Conservation (phyloP, 108 stramenopile genomes). For the Skeletonema costatum region DNA sequence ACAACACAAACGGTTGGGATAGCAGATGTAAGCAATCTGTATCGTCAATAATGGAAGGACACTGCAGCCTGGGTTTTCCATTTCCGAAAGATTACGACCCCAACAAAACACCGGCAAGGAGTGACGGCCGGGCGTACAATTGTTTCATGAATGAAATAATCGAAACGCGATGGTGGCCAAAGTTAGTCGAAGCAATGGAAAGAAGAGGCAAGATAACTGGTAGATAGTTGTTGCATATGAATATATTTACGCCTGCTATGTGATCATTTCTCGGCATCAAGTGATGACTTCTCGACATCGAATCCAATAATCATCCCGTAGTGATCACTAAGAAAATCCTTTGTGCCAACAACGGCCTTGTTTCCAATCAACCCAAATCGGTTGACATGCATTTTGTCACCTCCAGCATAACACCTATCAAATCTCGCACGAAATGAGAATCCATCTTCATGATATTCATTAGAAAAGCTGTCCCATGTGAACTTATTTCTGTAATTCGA, state of each 20-base stretch:
- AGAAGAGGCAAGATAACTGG: constrained; percentile 4
- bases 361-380: constrained; percentile 38
- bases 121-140: constrained; percentile 73
- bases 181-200: constrained; percentile 46
- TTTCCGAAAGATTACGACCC: constrained; percentile 51
- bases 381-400: constrained; percentile 13
- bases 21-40: constrained; percentile 33
- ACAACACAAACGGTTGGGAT: constrained; percentile 68
- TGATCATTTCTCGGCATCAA: no score
- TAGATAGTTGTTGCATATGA: background rate
- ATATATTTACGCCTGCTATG: no score
- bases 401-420: constrained; percentile 37
- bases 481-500: constrained; percentile 9
- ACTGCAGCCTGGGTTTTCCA: constrained; percentile 67
- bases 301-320: constrained; percentile 35
- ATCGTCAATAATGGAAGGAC: constrained; percentile 7
- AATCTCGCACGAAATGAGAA: constrained; percentile 36
- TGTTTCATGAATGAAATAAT: constrained; percentile 80
- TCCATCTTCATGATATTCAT: constrained; percentile 34
- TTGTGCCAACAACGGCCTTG: background rate
- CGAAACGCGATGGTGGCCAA: constrained; percentile 70
- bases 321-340: constrained; percentile 45
- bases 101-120: constrained; percentile 3
- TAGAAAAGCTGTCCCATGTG: constrained; percentile 36
- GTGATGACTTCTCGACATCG: constrained; percentile 7